A percentile compares a stretch with the other conserved stretches of the same genome.
phyloP scores from a whole-genome alignment of 192 early-diverging fungal genomes.

The Linnemannia exigua region DNA sequence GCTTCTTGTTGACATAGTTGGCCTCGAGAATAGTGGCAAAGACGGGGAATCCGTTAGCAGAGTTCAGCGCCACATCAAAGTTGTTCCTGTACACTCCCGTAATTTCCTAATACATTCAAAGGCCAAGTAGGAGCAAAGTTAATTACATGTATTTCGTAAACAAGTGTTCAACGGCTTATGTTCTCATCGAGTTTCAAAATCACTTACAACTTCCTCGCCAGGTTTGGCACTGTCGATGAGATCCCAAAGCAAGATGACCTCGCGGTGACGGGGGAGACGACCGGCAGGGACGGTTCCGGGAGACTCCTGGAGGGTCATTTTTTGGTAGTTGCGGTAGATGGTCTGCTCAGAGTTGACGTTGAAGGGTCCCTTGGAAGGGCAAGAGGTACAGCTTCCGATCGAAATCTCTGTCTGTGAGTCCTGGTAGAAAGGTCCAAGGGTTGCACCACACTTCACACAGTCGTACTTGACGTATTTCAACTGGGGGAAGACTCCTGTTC shows the following conservation, averaged over 20 bases:
- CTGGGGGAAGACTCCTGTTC: slow-evolving; percentile 97
- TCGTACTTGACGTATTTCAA: slow-evolving; percentile 97
- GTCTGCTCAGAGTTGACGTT: slow-evolving; percentile 94
- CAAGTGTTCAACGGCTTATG: too few species aligned
- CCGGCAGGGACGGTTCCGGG: slow-evolving; percentile 97
- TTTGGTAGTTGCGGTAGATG: slow-evolving; percentile 97
- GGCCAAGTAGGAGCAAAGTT: background rate
- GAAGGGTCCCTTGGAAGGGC: slow-evolving; percentile 95
- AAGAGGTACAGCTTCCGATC: slow-evolving; percentile 86
- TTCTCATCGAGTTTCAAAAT: too few species aligned
- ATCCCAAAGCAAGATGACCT: slow-evolving; percentile 96
- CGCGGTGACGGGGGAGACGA: slow-evolving; percentile 93
- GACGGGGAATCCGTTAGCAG: slow-evolving; percentile 96
- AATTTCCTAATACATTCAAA: slow-evolving; percentile 71
- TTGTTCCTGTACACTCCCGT: slow-evolving; percentile 97
- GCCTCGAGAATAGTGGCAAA: slow-evolving; percentile 98
- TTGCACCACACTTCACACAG: slow-evolving; percentile 92
- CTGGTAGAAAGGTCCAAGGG: slow-evolving; percentile 96
- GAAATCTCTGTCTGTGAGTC: slow-evolving; percentile 91
- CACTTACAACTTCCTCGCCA: slow-evolving; percentile 91
- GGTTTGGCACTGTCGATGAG: slow-evolving; percentile 96
- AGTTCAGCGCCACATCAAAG: slow-evolving; percentile 90
- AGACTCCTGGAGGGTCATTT: slow-evolving; percentile 94
- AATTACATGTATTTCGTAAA: background rate
- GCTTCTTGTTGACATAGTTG: slow-evolving; percentile 92